phyloP scores from a whole-genome alignment of 352 stramenopile genomes.

The Globisporangium nagaii region DNA sequence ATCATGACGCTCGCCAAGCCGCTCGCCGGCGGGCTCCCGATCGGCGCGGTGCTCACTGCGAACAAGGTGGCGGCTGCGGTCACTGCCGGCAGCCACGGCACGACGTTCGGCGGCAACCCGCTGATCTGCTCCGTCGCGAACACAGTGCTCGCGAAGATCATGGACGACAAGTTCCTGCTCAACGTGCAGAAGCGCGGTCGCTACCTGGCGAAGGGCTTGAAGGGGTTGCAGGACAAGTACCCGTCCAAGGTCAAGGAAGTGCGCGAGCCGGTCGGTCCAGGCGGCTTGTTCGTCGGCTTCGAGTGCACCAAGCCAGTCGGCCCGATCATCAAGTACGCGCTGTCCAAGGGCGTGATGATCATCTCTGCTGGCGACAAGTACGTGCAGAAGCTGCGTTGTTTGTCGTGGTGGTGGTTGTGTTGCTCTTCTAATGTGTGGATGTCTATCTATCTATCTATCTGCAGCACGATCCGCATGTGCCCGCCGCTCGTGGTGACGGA shows the following conservation, averaged over 20 bases:
- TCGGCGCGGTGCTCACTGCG: constrained; percentile 93
- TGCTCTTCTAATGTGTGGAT: neutral
- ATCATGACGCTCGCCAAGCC: constrained; percentile 98
- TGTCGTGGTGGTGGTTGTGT: constrained; percentile 1
- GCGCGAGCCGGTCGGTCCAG: constrained; percentile 52
- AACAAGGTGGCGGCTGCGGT: constrained; percentile 90
- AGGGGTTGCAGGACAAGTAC: constrained; percentile 66
- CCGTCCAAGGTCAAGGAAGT: constrained; percentile 68
- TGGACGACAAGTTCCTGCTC: constrained; percentile 52
- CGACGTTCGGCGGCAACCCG: constrained; percentile 96
- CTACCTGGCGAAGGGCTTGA: constrained; percentile 46
- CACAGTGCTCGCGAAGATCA: constrained; percentile 76
- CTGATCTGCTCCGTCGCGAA: constrained; percentile 91
- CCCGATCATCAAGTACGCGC: constrained; percentile 59
- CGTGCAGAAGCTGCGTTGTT: constrained; percentile 14
- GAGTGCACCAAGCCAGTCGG: constrained; percentile 62
- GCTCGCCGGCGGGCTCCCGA: constrained; percentile 93
- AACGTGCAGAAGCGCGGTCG: constrained; percentile 71
- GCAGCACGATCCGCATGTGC: constrained; percentile 73
- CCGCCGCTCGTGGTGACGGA: constrained; percentile 78
- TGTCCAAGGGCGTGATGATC: constrained; percentile 73
- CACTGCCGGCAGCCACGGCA: constrained; percentile 91
- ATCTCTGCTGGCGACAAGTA: constrained; percentile 84
- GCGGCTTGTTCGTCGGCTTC: constrained; percentile 79
- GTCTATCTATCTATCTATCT: constrained; percentile 6